phyloP scores from a whole-genome alignment of 495 filamentous ascomycete genomes.

The Tuber microsphaerosporum region DNA sequence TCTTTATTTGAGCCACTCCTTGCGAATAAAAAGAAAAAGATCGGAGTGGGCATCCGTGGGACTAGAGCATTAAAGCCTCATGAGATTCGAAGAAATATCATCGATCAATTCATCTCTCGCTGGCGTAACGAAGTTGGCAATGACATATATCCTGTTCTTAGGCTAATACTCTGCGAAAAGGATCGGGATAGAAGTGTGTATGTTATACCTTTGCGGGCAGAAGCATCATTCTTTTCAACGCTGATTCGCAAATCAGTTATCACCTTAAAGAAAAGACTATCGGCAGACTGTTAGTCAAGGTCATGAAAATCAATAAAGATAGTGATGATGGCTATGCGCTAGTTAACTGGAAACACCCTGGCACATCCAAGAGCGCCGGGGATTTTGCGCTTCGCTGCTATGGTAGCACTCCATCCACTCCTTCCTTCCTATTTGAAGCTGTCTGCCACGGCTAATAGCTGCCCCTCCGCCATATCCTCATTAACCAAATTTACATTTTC shows the following conservation, averaged over 20 bases:
- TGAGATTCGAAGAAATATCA: slow-evolving; percentile 75
- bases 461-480: neutral
- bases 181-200: slow-evolving; percentile 80
- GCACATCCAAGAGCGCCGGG: slow-evolving; percentile 62
- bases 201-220: slow-evolving; percentile 7
- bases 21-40: slow-evolving; percentile 70
- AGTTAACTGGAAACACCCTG: slow-evolving; percentile 89
- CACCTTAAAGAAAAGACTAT: slow-evolving; percentile 89
- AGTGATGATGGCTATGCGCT: slow-evolving; percentile 80
- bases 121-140: slow-evolving; percentile 84
- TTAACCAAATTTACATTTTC: neutral
- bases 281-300: slow-evolving; percentile 75
- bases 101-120: slow-evolving; percentile 78
- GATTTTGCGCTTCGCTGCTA: slow-evolving; percentile 86
- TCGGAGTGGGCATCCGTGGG: slow-evolving; percentile 55
- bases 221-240: neutral
- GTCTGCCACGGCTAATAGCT: no score
- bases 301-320: slow-evolving; percentile 87
- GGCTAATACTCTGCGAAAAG: slow-evolving; percentile 67
- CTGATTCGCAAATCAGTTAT: slow-evolving; percentile 47
- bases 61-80: slow-evolving; percentile 60
- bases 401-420: slow-evolving; percentile 12
- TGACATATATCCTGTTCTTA: slow-evolving; percentile 88
- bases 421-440: neutral
- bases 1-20: slow-evolving; percentile 80